Evolutionary conservation across 2,329 filamentous ascomycete species (phyloP).

Genomic region (Ceratocystis eucalypticola): DNA sequence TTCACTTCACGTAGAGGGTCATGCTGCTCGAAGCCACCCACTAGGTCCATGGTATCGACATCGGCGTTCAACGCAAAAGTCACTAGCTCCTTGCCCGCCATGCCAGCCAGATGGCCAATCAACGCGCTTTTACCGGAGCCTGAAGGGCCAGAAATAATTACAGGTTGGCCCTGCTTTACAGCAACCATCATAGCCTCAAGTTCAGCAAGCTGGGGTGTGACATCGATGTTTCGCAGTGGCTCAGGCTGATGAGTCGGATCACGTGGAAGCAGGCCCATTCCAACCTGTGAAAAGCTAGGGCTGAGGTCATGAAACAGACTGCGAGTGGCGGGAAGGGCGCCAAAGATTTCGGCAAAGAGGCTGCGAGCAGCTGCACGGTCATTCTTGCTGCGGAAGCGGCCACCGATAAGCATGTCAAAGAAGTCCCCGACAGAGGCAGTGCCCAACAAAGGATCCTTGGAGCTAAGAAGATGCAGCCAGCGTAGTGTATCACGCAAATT

Average conservation of each 20-base stretch:
- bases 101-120: constrained; percentile 65
- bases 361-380: constrained; percentile 54
- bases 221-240: constrained; percentile 37
- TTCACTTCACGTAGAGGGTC: constrained; percentile 65
- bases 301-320: constrained; percentile 62
- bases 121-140: constrained; percentile 78
- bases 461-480: constrained; percentile 64
- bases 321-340: constrained; percentile 36
- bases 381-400: constrained; percentile 62
- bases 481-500: constrained; percentile 82
- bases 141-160: constrained; percentile 73
- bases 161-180: constrained; percentile 73
- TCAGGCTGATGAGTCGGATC: constrained; percentile 41
- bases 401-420: constrained; percentile 67
- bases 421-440: constrained; percentile 54
- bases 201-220: constrained; percentile 48
- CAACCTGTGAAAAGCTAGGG: constrained; percentile 57
- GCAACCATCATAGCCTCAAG: constrained; percentile 81
- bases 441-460: constrained; percentile 25
- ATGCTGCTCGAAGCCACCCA: constrained; percentile 91
- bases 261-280: constrained; percentile 56
- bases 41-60: constrained; percentile 91
- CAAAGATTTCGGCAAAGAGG: constrained; percentile 55
- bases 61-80: constrained; percentile 88
- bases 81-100: constrained; percentile 60